Conservation (phyloP, 2,329 filamentous ascomycete genomes). For the Paecilomyces fulvus region DNA sequence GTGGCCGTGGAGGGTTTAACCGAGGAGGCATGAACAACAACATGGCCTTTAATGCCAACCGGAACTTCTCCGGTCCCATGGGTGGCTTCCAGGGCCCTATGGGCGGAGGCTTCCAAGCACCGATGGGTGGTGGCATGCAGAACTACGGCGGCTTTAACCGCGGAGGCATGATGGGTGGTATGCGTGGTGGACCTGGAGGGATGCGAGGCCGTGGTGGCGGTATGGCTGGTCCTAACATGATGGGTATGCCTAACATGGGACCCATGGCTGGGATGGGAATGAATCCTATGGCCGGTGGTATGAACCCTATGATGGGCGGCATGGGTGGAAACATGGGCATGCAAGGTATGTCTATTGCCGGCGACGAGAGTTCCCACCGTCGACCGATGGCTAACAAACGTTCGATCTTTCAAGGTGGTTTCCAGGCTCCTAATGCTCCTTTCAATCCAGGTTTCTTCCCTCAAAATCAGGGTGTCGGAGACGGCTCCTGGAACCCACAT, state of each 20-base stretch:
- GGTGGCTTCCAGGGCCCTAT: conserved; percentile 37
- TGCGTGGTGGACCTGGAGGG: conserved; percentile 46
- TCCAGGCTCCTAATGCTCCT: conserved; percentile 59
- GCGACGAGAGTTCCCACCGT: conserved; percentile 14
- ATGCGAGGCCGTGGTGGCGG: conserved; percentile 52
- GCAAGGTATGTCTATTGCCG: conserved; percentile 34
- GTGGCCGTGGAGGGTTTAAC: conserved; percentile 43
- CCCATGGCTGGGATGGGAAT: conserved; percentile 47
- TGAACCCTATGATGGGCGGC: conserved; percentile 50
- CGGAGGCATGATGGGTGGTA: conserved; percentile 45
- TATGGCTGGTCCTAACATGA: conserved; percentile 48
- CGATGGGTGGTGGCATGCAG: conserved; percentile 45
- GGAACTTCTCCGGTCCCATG: conserved; percentile 45
- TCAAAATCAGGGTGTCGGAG: conserved; percentile 39
- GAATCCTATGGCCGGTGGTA: conserved; percentile 46
- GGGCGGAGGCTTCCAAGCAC: conserved; percentile 41
- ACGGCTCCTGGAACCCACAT: conserved; percentile 71
- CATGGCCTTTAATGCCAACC: conserved; percentile 42
- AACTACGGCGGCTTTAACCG: conserved; percentile 41
- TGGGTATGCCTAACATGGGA: conserved; percentile 45
- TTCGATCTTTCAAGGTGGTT: conserved; percentile 42
- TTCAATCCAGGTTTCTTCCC: conserved; percentile 70
- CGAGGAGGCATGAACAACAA: conserved; percentile 38
- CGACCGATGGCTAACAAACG: conserved; percentile 13
- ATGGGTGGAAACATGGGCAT: conserved; percentile 42